These are phyloP conservation scores for Canna indica DNA, from an alignment of 176 grass and related monocot species.

Conservation along the genomic window DNA sequence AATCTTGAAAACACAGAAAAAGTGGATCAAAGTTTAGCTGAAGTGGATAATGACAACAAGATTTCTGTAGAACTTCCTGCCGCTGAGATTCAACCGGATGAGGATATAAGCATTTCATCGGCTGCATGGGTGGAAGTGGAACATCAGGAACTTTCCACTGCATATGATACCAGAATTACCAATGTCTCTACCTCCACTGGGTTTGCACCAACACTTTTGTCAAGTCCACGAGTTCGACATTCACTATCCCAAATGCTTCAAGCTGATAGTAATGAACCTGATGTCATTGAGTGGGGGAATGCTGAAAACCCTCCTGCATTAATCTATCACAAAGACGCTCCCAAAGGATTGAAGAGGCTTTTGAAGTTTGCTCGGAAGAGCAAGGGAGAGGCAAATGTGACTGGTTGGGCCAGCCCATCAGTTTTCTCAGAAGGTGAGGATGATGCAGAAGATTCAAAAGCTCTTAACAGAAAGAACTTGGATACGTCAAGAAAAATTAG, in stretches of 20 bases:
- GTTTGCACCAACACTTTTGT: slow-evolving; percentile 41
- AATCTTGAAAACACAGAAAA: slow-evolving; percentile 84
- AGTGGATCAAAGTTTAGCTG: slow-evolving; percentile 35
- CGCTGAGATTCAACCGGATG: slow-evolving; percentile 54
- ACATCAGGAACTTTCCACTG: slow-evolving; percentile 47
- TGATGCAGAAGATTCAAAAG: slow-evolving; percentile 69
- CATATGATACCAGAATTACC: slow-evolving; percentile 35
- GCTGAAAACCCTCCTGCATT: slow-evolving; percentile 93
- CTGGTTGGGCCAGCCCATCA: slow-evolving; percentile 61
- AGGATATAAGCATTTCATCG: slow-evolving; percentile 92
- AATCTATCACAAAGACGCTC: slow-evolving; percentile 93
- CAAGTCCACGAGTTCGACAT: slow-evolving; percentile 81
- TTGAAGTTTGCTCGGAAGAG: slow-evolving; percentile 98
- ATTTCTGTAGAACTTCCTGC: slow-evolving; percentile 31
- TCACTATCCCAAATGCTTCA: slow-evolving; percentile 99
- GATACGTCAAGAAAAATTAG: slow-evolving; percentile 18
- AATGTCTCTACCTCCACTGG: slow-evolving; percentile 31
- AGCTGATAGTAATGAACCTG: slow-evolving; percentile 87
- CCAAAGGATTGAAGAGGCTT: slow-evolving; percentile 98
- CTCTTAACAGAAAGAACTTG: slow-evolving; percentile 27
- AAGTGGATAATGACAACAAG: slow-evolving; percentile 36
- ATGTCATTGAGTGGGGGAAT: slow-evolving; percentile 99
- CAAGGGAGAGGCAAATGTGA: slow-evolving; percentile 61
- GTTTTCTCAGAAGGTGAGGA: slow-evolving; percentile 95
- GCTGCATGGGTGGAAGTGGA: slow-evolving; percentile 90